A percentile compares a stretch with the other conserved stretches of the same genome.
Conservation (phyloP, 108 stramenopile species). For the Fistulifera solaris region DNA sequence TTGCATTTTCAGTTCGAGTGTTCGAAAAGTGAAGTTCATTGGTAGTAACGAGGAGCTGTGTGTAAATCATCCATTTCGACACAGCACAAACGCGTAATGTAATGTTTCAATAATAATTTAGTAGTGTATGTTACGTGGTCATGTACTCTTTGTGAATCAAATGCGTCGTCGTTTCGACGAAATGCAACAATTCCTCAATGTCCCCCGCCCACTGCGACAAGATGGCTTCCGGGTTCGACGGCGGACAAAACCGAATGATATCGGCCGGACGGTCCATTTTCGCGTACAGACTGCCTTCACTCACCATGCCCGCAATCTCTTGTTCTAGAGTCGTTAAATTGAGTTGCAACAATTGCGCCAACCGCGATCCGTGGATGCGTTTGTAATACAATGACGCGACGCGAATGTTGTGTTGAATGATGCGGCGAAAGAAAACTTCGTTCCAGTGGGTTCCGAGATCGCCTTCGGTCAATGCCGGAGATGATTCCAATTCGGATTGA, state of each 20-base stretch:
- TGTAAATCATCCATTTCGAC: no score
- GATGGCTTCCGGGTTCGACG: conserved; percentile 69
- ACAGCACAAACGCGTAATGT: no score
- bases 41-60: no score
- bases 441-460: conserved; percentile 65
- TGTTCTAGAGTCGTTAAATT: conserved; percentile 53
- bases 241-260: conserved; percentile 72
- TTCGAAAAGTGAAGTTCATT: no score
- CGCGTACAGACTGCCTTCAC: conserved; percentile 70
- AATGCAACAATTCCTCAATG: conserved; percentile 80
- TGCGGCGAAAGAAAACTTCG: conserved; percentile 75
- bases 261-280: conserved; percentile 95
- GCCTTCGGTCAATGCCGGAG: conserved; percentile 42
- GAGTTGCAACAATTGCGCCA: conserved; percentile 85
- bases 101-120: no score
- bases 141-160: conserved; percentile 96
- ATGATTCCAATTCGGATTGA: conserved; percentile 62
- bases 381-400: conserved; percentile 80
- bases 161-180: conserved; percentile 95
- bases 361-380: conserved; percentile 76
- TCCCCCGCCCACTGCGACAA: conserved; percentile 92
- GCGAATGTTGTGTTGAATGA: conserved; percentile 97
- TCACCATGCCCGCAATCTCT: conserved; percentile 84
- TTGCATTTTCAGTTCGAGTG: not conserved
- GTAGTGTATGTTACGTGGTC: no score